Evolutionary conservation across 228 moss, liverwort and hornwort species (phyloP).

Genomic region (Sphagnum magellanicum): DNA sequence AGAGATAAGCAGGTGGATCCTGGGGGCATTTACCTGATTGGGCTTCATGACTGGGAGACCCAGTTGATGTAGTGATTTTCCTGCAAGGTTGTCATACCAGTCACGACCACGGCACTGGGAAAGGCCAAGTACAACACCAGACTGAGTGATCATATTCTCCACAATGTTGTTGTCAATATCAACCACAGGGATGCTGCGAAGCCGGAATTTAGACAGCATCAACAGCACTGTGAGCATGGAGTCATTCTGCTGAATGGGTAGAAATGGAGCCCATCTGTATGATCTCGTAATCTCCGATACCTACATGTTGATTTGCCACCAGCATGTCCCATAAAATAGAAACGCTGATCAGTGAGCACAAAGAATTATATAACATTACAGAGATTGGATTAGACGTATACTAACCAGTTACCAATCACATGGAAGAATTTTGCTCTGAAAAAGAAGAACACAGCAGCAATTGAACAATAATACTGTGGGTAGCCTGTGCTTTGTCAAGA

Average conservation of each 20-base stretch:
- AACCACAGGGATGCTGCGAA: constrained; percentile 77
- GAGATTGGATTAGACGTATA: too few species aligned
- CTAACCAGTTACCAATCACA: too few species aligned
- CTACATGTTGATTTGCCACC: constrained; percentile 14
- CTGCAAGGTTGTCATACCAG: constrained; percentile 77
- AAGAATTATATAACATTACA: too few species aligned
- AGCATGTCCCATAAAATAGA: too few species aligned
- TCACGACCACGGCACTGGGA: constrained; percentile 71
- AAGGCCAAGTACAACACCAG: constrained; percentile 66
- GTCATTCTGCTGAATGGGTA: constrained; percentile 71
- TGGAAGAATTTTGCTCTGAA: too few species aligned
- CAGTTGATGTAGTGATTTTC: constrained; percentile 53
- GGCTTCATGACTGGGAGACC: constrained; percentile 66
- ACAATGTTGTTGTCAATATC: constrained; percentile 55
- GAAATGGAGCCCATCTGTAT: constrained; percentile 90
- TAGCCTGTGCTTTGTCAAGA: too few species aligned
- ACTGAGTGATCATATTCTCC: constrained; percentile 79
- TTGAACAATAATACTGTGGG: too few species aligned
- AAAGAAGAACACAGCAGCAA: too few species aligned
- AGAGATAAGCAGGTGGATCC: too few species aligned
- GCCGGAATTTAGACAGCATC: constrained; percentile 70
- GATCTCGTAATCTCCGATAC: constrained; percentile 71
- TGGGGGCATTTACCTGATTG: constrained; percentile 27
- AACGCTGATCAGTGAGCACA: too few species aligned
- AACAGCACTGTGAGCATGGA: constrained; percentile 78